phyloP scores from a whole-genome alignment of 169 alveolate genomes.

The Plasmodium adleri region DNA sequence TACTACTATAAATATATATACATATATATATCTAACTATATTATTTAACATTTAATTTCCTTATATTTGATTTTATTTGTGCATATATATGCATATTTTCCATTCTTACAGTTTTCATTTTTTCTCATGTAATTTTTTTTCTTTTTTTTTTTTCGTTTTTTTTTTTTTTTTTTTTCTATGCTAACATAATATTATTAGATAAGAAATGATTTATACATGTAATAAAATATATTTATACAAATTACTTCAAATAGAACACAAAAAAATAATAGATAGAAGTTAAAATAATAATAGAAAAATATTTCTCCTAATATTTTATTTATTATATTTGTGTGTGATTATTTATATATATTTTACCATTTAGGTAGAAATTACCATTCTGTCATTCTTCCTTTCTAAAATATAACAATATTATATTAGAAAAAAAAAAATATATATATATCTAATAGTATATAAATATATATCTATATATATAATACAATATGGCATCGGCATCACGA shows the following conservation, averaged over 20 bases:
- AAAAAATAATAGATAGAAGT: conserved; percentile 1
- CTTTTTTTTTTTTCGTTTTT: conserved; percentile 3
- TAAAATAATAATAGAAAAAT: background rate
- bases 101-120: conserved; percentile 5
- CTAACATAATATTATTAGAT: background rate
- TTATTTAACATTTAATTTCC: background rate
- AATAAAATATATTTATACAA: conserved; percentile 5
- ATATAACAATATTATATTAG: background rate
- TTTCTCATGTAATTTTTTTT: conserved; percentile 25
- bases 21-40: too few relatives aligned
- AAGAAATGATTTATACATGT: conserved; percentile 1
- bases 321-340: conserved; percentile 11
- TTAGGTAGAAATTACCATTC: too few relatives aligned
- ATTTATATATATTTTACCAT: background rate
- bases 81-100: conserved; percentile 33
- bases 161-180: background rate
- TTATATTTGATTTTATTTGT: conserved; percentile 10
- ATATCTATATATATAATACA: background rate
- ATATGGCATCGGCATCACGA: conserved; percentile 44
- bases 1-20: too few relatives aligned
- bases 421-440: background rate
- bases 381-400: too few relatives aligned
- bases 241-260: conserved; percentile 7
- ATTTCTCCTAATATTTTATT: conserved; percentile 2
- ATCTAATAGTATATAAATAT: background rate